Base-by-base conservation (phyloP, 208 protist species). In the Herpetomonas samuelpessoai region DNA sequence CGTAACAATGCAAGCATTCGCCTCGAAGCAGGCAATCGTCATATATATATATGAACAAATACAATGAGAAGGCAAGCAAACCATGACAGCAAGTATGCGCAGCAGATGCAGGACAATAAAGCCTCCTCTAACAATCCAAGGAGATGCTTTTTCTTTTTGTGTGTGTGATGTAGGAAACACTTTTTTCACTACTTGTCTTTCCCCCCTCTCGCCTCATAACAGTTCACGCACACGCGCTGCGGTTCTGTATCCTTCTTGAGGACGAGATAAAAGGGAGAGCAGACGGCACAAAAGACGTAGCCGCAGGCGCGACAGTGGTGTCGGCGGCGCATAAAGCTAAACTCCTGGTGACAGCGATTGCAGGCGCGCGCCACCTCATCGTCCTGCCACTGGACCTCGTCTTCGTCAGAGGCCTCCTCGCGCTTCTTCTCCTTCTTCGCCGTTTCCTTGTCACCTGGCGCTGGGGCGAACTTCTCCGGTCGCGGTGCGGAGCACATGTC, bases 221-320 rank as follows among this genome's bases (percentile, higher is more conserved):
- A 93, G 29, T 49, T 68, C 14, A 81, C 65, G 50, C 87, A 93
- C 6, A 86, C 73, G 14, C 83, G 77, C 74, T 86, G 73, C 45
- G 62, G 67, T 21, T 65, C 41, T 31, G 51, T 47, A 46, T 68
- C 62, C 58, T 74, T 76, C 54, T 78, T 89, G 25, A 90, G 38
- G 29, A 44, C 35, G 19, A 82, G 1, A 25, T 76, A 56, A 70
- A 76, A 88, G 16, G 61, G 68, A 12, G 83, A 93, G 68, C 86
- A 92, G 28, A 65, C 63, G 12, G 71, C 80, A 35, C 88, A 95
- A 68, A 95, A 95, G 27, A 95, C 80, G 66, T 80, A 92, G 24
- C 88, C 88, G 70, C 88, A 95, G 16, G 75, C 69, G 4, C 88
- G 75, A 61, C 88, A 95, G 64, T 95, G 88, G 49, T 95, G 88